A percentile compares a stretch with the other conserved stretches of the same genome.
Conservation (phyloP, 1,284 basidiomycete genomes). For the Sporisorium scitamineum region DNA sequence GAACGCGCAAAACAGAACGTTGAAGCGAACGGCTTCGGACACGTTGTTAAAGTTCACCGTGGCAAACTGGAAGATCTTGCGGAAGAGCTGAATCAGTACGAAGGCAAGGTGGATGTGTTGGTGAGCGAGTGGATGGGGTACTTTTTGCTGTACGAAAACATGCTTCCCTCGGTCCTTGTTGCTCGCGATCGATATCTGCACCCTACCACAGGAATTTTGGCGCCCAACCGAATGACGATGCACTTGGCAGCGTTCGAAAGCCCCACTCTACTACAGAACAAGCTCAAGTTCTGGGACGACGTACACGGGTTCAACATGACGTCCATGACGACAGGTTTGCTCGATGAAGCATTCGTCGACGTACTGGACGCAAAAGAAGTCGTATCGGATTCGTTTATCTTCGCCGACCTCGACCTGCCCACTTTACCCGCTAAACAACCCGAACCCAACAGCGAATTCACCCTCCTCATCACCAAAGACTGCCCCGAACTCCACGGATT, state of each 20-base stretch:
- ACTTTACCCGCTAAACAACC: slow-evolving; percentile 56
- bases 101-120: slow-evolving; percentile 86
- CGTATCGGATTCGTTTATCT: slow-evolving; percentile 42
- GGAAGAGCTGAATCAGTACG: slow-evolving; percentile 76
- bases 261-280: slow-evolving; percentile 80
- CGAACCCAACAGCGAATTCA: slow-evolving; percentile 67
- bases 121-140: slow-evolving; percentile 93
- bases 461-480: slow-evolving; percentile 18
- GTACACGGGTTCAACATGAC: slow-evolving; percentile 78
- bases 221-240: slow-evolving; percentile 89
- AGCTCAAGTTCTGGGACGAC: slow-evolving; percentile 88
- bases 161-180: slow-evolving; percentile 92
- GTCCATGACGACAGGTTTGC: slow-evolving; percentile 61
- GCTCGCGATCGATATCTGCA: slow-evolving; percentile 88
- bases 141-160: slow-evolving; percentile 85
- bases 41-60: slow-evolving; percentile 82
- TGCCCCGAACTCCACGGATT: slow-evolving; percentile 57
- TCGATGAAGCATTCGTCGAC: slow-evolving; percentile 65
- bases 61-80: slow-evolving; percentile 88
- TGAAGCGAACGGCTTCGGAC: slow-evolving; percentile 80
- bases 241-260: slow-evolving; percentile 84
- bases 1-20: slow-evolving; percentile 85
- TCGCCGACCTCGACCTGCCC: slow-evolving; percentile 63
- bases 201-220: slow-evolving; percentile 79
- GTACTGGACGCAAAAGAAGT: slow-evolving; percentile 50